phyloP scores from a whole-genome alignment of 441 rosid species.

The Syzygium malaccense region DNA sequence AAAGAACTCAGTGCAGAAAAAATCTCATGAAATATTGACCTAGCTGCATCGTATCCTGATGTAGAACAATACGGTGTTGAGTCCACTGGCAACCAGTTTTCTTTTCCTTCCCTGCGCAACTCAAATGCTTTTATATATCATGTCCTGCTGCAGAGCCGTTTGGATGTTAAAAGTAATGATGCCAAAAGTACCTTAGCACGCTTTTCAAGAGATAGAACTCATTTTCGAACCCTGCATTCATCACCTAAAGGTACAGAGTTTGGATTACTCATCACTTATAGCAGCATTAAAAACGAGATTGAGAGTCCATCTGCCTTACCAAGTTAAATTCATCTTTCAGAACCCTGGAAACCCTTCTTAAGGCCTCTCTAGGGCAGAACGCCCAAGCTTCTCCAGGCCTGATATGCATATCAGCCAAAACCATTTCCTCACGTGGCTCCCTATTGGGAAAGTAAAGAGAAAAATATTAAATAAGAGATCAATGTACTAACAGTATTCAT shows the following conservation, averaged over 20 bases:
- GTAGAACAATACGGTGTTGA: constrained; percentile 68
- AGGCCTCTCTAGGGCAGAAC: constrained; percentile 87
- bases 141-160: background rate
- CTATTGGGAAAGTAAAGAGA: constrained; percentile 24
- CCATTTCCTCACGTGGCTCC: constrained; percentile 78
- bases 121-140: background rate
- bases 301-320: constrained; percentile 30
- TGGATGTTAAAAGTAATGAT: background rate
- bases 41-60: constrained; percentile 56
- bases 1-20: constrained; percentile 50
- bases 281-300: background rate
- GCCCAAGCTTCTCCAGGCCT: constrained; percentile 92
- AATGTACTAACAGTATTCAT: background rate
- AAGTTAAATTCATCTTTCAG: constrained; percentile 79
- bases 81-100: constrained; percentile 84
- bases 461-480: background rate
- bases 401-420: constrained; percentile 87
- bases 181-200: constrained; percentile 31
- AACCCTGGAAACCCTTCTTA: constrained; percentile 58
- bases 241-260: constrained; percentile 36
- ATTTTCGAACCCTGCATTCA: constrained; percentile 97
- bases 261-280: constrained; percentile 3
- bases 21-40: constrained; percentile 63
- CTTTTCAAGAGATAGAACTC: constrained; percentile 85
- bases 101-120: constrained; percentile 66